Evolutionary conservation across 768 basidiomycete species (phyloP).

Genomic region (Panus rudis): DNA sequence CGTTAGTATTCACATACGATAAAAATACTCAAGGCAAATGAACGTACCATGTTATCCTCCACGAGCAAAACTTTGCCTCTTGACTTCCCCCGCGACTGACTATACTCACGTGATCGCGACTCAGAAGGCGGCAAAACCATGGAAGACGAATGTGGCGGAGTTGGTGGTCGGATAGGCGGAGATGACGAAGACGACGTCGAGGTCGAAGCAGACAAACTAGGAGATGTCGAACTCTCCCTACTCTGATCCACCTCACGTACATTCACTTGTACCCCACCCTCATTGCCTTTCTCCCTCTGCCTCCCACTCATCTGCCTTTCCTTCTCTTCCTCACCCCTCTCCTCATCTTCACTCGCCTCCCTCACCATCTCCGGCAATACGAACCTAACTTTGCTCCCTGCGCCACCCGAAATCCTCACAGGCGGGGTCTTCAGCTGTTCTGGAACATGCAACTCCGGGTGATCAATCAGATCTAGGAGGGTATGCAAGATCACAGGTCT

Average conservation of each 20-base stretch:
- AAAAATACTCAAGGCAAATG: not conserved
- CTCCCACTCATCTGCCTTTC: not conserved
- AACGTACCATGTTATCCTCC: constrained; percentile 21
- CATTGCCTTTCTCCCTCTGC: not conserved
- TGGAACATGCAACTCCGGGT: constrained; percentile 15
- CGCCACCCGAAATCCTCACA: too few species aligned
- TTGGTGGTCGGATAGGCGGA: not conserved
- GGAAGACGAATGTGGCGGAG: too few species aligned
- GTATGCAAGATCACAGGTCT: constrained; percentile 21
- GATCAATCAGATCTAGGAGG: constrained; percentile 13
- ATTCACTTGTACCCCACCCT: not conserved
- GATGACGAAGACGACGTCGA: not conserved
- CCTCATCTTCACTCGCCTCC: not conserved
- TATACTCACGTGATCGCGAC: not conserved
- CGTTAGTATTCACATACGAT: too few species aligned
- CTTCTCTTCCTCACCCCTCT: not conserved
- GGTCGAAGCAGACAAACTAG: not conserved
- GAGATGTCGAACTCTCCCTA: too few species aligned
- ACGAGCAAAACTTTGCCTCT: constrained; percentile 16
- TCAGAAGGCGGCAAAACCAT: not conserved
- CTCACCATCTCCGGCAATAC: constrained; percentile 11
- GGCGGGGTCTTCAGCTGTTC: constrained; percentile 8
- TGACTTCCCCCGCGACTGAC: not conserved
- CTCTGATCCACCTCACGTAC: too few species aligned
- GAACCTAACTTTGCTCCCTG: constrained; percentile 13